Percentiles rank a stretch among this genome's conserved stretches.
Conservation (phyloP, 306 rosid genomes). For the Cajanus cajan region DNA sequence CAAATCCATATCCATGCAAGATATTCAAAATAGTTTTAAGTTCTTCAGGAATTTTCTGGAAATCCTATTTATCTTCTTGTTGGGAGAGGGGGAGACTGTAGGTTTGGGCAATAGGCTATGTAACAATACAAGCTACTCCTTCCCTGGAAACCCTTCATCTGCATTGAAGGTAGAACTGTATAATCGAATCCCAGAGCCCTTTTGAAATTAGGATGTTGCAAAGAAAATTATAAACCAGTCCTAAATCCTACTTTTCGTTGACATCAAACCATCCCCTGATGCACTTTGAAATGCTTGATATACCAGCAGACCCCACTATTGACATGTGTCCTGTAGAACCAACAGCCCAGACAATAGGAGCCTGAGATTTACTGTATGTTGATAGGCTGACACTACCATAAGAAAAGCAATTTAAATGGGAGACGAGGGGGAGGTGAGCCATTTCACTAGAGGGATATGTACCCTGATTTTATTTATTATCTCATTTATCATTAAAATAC, state of each 20-base stretch:
- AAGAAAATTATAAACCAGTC: slow-evolving; percentile 2
- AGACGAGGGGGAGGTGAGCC: not conserved
- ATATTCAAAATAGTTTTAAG: not conserved
- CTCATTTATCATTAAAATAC: slow-evolving; percentile 12
- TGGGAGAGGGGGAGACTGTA: not conserved
- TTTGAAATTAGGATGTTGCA: slow-evolving; percentile 3
- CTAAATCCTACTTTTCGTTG: not conserved
- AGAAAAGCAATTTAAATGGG: not conserved
- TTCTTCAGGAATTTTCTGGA: not conserved
- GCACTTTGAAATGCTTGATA: not conserved
- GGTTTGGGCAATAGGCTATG: not conserved
- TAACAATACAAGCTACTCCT: not conserved
- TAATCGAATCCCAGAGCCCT: not conserved
- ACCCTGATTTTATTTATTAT: slow-evolving; percentile 3
- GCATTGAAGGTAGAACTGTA: not conserved
- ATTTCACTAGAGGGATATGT: slow-evolving; percentile 1
- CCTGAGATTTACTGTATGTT: not conserved
- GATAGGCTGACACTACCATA: not conserved
- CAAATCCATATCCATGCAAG: not conserved
- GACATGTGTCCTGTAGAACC: not conserved
- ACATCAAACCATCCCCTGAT: not conserved
- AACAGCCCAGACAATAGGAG: slow-evolving; percentile 5
- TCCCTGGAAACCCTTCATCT: not conserved
- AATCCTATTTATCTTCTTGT: not conserved
- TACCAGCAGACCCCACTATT: slow-evolving; percentile 16